Evolutionary conservation across 2,329 filamentous ascomycete species (phyloP), one percentile per base, ranked within the genome.

Genomic region (Proliferodiscus dingleyae): DNA sequence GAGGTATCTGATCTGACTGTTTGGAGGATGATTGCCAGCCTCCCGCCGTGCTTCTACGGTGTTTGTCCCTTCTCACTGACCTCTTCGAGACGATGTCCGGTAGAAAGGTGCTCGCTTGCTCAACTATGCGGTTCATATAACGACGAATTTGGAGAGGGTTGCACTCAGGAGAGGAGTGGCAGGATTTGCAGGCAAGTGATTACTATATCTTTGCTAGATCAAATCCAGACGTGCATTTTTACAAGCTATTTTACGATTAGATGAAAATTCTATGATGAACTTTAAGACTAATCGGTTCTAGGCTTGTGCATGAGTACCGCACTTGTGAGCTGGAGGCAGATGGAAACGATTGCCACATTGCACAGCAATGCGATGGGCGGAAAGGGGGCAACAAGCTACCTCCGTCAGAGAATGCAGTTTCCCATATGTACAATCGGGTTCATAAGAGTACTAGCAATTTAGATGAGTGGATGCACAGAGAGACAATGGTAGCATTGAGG

Each of bases 11-110:
- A 21, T 10, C 9, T 10, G 24, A 24, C 5, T 2, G 3, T 49
- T 34, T 9, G 23, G 6, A n/a, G 23, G 6, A 18, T 36, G 5
- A 37, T 46, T 21, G 32, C 30, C 18, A 32, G 5, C 3, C 45
- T 53, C 6, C 34, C 48, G 10, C 42, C 37, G 2, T 37, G 47
- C 10, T 47, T 47, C 42, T 41, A 43, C 15, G 40, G 41, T 21
- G 37, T 53, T 29, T 53, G 51, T 28, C 51, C 51, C 19, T 37
- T 33, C 16, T 51, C 48, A 5, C 41, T 53, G n/a, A 18, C 32
- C 5, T 33, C 33, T 4, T 11, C 21, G 9, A 8, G 3, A 4
- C 40, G 29, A 7, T 50, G 47, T 18, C 43, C 45, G 3, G 45
- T 42, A 11, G 7, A 18, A 10, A 21, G 37, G 19, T 53, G 51